Percentiles rank a stretch among this genome's conserved stretches.
Conservation (phyloP, 2,329 filamentous ascomycete species). For the Cladosporium sp. region DNA sequence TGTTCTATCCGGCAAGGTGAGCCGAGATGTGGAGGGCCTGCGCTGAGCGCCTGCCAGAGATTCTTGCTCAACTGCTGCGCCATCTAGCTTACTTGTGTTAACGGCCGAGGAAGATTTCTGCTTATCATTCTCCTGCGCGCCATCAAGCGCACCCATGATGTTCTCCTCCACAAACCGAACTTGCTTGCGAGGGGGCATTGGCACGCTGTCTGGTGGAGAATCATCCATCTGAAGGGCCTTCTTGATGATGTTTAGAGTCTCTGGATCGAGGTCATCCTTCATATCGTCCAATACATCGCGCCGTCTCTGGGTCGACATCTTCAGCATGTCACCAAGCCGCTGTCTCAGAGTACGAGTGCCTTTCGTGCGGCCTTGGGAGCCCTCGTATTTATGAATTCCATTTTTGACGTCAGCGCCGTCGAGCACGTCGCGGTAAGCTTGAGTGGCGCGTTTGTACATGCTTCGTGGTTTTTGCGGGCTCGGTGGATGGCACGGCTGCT, state of each 20-base stretch:
- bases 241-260: slow-evolving; percentile 1
- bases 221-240: background rate
- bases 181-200: background rate
- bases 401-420: background rate
- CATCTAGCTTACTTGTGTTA: background rate
- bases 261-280: slow-evolving; percentile 8
- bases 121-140: too few species aligned
- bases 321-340: slow-evolving; percentile 14
- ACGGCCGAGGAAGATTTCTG: too few species aligned
- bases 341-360: slow-evolving; percentile 14
- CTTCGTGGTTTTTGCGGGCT: background rate
- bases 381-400: background rate
- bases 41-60: background rate
- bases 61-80: background rate
- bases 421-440: background rate
- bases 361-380: slow-evolving; percentile 7
- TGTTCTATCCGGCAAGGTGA: too few species aligned
- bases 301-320: slow-evolving; percentile 14
- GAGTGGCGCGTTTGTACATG: background rate
- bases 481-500: background rate
- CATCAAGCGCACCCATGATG: background rate
- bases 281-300: slow-evolving; percentile 9
- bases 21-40: background rate
- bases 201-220: background rate
- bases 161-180: background rate